A percentile compares a stretch with the other conserved stretches of the same genome.
Conservation (phyloP, 2,329 filamentous ascomycete genomes). For the Pseudocercospora fijiensis region DNA sequence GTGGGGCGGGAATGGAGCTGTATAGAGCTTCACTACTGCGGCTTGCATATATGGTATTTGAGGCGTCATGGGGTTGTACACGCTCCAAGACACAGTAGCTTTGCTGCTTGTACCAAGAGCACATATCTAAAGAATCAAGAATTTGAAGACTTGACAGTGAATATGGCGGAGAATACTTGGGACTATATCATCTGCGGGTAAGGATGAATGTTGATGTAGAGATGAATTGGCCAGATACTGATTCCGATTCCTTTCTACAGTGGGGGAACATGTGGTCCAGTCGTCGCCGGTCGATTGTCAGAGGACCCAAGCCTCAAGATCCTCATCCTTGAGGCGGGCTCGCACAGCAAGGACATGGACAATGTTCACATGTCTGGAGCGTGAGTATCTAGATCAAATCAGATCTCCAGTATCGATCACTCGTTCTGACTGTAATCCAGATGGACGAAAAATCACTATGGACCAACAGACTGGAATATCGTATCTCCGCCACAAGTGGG, state of each 20-base stretch:
- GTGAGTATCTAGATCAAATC: constrained; percentile 29
- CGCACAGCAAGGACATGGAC: constrained; percentile 41
- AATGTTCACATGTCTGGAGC: constrained; percentile 50
- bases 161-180: constrained; percentile 26
- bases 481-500: constrained; percentile 43
- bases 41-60: not conserved
- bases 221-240: constrained; percentile 1
- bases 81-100: not conserved
- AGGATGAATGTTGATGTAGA: not conserved
- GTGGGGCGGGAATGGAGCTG: not conserved
- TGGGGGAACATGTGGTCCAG: constrained; percentile 31
- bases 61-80: not conserved
- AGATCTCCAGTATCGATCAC: not conserved
- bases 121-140: not conserved
- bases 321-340: constrained; percentile 32
- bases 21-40: not conserved
- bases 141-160: constrained; percentile 3
- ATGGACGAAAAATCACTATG: constrained; percentile 46
- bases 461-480: constrained; percentile 49
- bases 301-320: constrained; percentile 30
- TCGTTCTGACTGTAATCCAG: constrained; percentile 21
- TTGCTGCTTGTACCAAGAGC: not conserved
- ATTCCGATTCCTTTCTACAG: constrained; percentile 14
- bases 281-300: constrained; percentile 30
- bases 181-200: constrained; percentile 33